Evolutionary conservation across 1,284 basidiomycete species (phyloP).

Genomic region (Naganishia albida): DNA sequence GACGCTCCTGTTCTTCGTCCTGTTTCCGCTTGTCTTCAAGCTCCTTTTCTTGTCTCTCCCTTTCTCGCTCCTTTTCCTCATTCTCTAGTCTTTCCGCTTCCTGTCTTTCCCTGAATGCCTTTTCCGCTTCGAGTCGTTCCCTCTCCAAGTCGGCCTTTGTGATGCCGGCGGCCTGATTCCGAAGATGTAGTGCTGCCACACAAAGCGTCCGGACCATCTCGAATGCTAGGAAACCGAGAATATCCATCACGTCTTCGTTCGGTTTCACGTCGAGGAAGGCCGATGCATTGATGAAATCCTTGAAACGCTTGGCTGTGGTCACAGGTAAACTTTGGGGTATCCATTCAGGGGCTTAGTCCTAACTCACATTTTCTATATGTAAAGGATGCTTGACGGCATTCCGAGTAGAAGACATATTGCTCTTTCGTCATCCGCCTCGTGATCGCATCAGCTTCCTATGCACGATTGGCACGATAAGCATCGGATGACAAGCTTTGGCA

Average conservation of each 20-base stretch:
- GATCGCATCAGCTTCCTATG: constrained; percentile 89
- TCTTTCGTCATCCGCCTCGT: constrained; percentile 95
- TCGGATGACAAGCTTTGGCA: background rate
- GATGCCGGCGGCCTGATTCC: constrained; percentile 37
- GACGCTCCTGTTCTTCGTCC: constrained; percentile 4
- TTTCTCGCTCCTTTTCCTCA: constrained; percentile 36
- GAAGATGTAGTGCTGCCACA: constrained; percentile 75
- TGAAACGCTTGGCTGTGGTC: constrained; percentile 83
- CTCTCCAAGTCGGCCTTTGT: constrained; percentile 34
- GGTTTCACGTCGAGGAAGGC: constrained; percentile 84
- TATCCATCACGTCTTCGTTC: constrained; percentile 94
- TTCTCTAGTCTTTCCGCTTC: constrained; percentile 21
- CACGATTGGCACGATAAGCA: background rate
- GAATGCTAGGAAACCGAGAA: constrained; percentile 94
- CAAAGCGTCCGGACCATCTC: constrained; percentile 95
- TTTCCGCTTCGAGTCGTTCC: constrained; percentile 12
- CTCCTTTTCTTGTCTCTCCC: constrained; percentile 25
- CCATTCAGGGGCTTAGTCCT: no score
- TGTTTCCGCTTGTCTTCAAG: background rate
- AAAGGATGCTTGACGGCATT: constrained; percentile 95
- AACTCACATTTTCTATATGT: constrained; percentile 88
- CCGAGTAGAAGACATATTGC: constrained; percentile 96
- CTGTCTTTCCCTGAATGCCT: constrained; percentile 15
- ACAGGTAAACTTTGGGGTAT: no score
- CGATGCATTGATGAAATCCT: constrained; percentile 92